Evolutionary conservation across 2,329 filamentous ascomycete species (phyloP).

Genomic region (Paramyrothecium roridum): DNA sequence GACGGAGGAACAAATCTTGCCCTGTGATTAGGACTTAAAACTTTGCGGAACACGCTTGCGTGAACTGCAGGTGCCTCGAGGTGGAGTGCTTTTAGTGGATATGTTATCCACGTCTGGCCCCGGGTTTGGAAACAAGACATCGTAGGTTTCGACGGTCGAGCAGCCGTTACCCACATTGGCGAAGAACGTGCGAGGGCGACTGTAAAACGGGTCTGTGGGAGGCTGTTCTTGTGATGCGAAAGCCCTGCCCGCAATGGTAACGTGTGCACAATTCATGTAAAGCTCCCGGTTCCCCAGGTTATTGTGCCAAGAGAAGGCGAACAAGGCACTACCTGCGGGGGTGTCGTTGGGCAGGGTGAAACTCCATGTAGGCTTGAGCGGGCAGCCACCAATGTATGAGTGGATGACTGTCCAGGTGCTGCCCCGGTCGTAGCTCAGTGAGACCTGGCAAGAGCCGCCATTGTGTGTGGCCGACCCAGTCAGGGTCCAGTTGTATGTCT

Average conservation of each 20-base stretch:
- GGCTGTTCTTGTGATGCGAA: not conserved
- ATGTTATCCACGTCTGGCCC: conserved; percentile 42
- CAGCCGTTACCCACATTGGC: conserved; percentile 62
- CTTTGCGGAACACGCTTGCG: not conserved
- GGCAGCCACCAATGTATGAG: conserved; percentile 35
- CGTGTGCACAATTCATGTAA: conserved; percentile 67
- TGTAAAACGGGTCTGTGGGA: conserved; percentile 9
- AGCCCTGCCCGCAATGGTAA: conserved; percentile 31
- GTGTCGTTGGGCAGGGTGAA: conserved; percentile 47
- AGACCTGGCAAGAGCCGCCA: conserved; percentile 62
- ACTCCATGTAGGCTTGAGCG: conserved; percentile 1
- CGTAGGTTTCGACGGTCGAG: conserved; percentile 48
- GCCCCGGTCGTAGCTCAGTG: conserved; percentile 60
- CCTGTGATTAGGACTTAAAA: too few relatives aligned
- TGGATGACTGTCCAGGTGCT: conserved; percentile 51
- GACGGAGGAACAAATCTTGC: too few relatives aligned
- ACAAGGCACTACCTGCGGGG: conserved; percentile 39
- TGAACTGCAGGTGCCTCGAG: not conserved
- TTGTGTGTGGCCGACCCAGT: conserved; percentile 49
- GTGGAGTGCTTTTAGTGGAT: not conserved
- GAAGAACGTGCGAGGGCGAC: conserved; percentile 62
- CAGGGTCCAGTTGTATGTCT: conserved; percentile 50
- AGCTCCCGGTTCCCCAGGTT: conserved; percentile 62
- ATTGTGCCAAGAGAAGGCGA: conserved; percentile 65
- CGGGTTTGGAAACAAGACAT: conserved; percentile 61